phyloP scores from a whole-genome alignment of 306 rosid species.

The Cicer arietinum region DNA sequence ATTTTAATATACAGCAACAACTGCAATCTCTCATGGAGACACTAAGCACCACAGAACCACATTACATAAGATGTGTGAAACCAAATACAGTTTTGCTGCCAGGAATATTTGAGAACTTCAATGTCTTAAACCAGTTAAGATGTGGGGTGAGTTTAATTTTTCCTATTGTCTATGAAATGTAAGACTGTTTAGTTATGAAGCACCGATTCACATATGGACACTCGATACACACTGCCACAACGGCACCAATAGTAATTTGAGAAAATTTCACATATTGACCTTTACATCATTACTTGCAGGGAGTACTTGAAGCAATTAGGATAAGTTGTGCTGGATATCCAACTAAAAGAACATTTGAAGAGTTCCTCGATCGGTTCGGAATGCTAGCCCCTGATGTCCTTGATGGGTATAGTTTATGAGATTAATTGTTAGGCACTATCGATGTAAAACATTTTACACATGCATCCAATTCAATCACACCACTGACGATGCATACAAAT shows the following conservation, averaged over 20 bases:
- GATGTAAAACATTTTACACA: too few relatives aligned
- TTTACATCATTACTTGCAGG: slow-evolving; percentile 54
- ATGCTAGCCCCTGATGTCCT: slow-evolving; percentile 85
- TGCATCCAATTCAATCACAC: too few relatives aligned
- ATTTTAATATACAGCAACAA: slow-evolving; percentile 70
- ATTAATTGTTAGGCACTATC: too few relatives aligned
- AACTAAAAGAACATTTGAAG: slow-evolving; percentile 82
- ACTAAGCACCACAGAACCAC: slow-evolving; percentile 82
- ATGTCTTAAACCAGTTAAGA: slow-evolving; percentile 83
- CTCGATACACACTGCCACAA: too few relatives aligned
- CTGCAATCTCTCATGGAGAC: slow-evolving; percentile 90
- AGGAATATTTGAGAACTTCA: slow-evolving; percentile 82
- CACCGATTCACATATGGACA: too few relatives aligned
- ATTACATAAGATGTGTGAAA: slow-evolving; percentile 91
- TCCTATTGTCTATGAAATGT: slow-evolving; percentile 15
- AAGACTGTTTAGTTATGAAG: neutral
- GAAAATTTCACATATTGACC: neutral
- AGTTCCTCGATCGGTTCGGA: slow-evolving; percentile 90
- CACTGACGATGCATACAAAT: too few relatives aligned
- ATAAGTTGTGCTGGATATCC: slow-evolving; percentile 96
- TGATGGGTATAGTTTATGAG: slow-evolving; percentile 62
- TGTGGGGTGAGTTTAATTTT: slow-evolving; percentile 71
- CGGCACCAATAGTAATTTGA: neutral
- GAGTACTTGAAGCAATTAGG: slow-evolving; percentile 90
- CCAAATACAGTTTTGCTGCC: slow-evolving; percentile 90